Evolutionary conservation across 2,329 filamentous ascomycete genomes (phyloP), one percentile per base, ranked within the genome.

Genomic region (Botrytis aclada): DNA sequence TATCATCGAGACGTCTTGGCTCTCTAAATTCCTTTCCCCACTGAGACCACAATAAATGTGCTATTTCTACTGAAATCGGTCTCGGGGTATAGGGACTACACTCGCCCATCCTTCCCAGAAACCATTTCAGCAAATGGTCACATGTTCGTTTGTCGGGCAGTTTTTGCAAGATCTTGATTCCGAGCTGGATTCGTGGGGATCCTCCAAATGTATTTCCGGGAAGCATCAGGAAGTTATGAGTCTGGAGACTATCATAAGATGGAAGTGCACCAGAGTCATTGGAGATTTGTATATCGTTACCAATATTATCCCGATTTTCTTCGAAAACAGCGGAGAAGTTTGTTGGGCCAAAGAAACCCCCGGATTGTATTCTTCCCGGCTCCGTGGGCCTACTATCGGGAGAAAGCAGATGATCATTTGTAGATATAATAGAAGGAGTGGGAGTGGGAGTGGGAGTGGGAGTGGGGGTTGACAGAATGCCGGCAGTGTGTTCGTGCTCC

Each of bases 281-380:
- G 32, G 77, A 78, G n/a, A 79, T 75, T 16, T 77, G 76, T 54
- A 79, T 73, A 7, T 78, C 76, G 22, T 76, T 77, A 8, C 75
- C 76, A 25, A 80, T 74, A 65, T 79, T 76, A 25, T 77, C 75
- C 41, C 74, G 70, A 41, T 80, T 80, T 63, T 80, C 79, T 18
- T 76, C 67, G 69, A 79, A 80, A 16, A 80, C 78, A 14, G 79
- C 79, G 1, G 79, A 80, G 75, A 79, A 80, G 69, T 76, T 78
- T 16, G 79, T 80, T n/a, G 79, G 78, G 18, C 77, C 77, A 58
- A 77, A 78, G 70, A 77, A 77, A 14, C 76, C 76, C 32, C 73
- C 73, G n/a, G 64, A 58, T 47, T 74, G 70, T 9, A 47, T 71
- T 41, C 62, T 39, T 14, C 61, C 70, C 8, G 37, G 37, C 16